Evolutionary conservation across 805 yeast species (phyloP).

Genomic region (Citeromyces nyonsensis): DNA sequence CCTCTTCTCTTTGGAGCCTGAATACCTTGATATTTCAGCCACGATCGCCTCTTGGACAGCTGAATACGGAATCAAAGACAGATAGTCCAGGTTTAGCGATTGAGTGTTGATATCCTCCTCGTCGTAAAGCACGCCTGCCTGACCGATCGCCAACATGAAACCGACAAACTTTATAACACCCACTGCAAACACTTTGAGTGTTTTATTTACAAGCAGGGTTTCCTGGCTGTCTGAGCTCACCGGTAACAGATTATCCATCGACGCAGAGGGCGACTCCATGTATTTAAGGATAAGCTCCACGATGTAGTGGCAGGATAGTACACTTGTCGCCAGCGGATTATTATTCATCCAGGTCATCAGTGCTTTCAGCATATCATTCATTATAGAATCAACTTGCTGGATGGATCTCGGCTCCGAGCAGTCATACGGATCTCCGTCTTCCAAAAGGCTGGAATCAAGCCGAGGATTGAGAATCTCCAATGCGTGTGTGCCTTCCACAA

Average conservation of each 20-base stretch:
- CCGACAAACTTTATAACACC: conserved; percentile 42
- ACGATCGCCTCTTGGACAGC: conserved; percentile 3
- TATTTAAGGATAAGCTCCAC: conserved; percentile 29
- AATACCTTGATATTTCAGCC: not conserved
- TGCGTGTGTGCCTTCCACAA: conserved; percentile 80
- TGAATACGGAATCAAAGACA: conserved; percentile 13
- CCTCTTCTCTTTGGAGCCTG: not conserved
- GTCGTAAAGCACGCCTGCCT: conserved; percentile 46
- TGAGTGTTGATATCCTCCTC: conserved; percentile 65
- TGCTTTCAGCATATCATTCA: conserved; percentile 35
- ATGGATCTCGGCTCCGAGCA: conserved; percentile 15
- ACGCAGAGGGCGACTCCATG: conserved; percentile 58
- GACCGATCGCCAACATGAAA: conserved; percentile 26
- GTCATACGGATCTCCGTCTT: conserved; percentile 24
- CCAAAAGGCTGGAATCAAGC: conserved; percentile 67
- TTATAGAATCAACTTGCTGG: conserved; percentile 28
- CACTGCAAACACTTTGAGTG: conserved; percentile 31
- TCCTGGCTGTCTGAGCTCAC: conserved; percentile 7
- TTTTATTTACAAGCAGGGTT: conserved; percentile 25
- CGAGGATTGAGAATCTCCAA: conserved; percentile 58
- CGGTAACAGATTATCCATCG: conserved; percentile 37
- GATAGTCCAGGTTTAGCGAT: conserved; percentile 35
- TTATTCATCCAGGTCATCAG: conserved; percentile 67
- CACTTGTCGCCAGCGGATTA: conserved; percentile 59
- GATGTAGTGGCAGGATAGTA: conserved; percentile 62